Evolutionary conservation across 2,329 filamentous ascomycete species (phyloP).

Genomic region (Pseudogymnoascus pannorum): DNA sequence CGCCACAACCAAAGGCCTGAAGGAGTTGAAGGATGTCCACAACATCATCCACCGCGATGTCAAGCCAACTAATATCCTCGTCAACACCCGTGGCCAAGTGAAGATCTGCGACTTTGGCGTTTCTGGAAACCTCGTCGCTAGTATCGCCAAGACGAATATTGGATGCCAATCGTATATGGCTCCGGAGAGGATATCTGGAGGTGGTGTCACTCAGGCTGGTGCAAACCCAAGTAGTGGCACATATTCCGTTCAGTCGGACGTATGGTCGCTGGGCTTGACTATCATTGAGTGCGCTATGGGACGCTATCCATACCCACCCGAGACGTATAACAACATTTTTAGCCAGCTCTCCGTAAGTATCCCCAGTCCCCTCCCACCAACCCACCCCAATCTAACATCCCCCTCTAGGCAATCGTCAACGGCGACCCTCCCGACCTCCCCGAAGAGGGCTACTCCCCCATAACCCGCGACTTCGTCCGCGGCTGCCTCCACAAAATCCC

Average conservation of each 20-base stretch:
- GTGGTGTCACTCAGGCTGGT: constrained; percentile 65
- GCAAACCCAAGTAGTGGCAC: constrained; percentile 67
- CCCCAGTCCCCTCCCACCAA: no score
- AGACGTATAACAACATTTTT: constrained; percentile 98
- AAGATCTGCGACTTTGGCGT: constrained; percentile 99
- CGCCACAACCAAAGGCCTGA: constrained; percentile 83
- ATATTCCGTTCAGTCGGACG: constrained; percentile 95
- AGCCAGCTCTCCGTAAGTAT: constrained; percentile 91
- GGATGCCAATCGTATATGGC: constrained; percentile 99
- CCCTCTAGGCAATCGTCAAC: constrained; percentile 81
- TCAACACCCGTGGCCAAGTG: constrained; percentile 82
- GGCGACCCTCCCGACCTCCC: constrained; percentile 91
- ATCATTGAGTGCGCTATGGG: constrained; percentile 96
- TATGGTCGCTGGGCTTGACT: constrained; percentile 91
- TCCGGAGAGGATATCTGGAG: constrained; percentile 86
- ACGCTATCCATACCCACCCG: constrained; percentile 90
- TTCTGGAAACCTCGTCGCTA: constrained; percentile 90
- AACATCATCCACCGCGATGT: constrained; percentile 99
- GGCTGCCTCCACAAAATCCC: constrained; percentile 90
- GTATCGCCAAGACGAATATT: constrained; percentile 97
- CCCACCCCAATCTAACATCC: neutral
- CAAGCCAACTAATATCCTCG: constrained; percentile 96
- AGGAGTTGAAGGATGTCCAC: constrained; percentile 91
- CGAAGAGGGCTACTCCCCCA: constrained; percentile 65
- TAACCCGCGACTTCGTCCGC: constrained; percentile 78